Conservation (phyloP, 768 basidiomycete genomes). For the Amanita muscaria region DNA sequence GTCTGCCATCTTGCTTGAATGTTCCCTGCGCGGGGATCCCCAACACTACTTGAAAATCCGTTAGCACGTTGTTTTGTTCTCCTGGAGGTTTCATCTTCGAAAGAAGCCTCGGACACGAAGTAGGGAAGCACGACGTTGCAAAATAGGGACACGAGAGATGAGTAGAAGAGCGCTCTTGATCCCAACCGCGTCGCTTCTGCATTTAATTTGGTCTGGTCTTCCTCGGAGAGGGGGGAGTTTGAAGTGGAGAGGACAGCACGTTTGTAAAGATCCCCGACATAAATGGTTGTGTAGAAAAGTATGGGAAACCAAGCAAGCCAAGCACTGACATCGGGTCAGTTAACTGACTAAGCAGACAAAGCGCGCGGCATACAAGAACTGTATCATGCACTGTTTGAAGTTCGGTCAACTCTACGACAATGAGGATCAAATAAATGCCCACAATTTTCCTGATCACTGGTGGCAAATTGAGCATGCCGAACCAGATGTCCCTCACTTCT, state of each 20-base stretch:
- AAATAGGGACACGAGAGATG: slow-evolving; percentile 57
- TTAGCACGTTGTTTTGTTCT: background rate
- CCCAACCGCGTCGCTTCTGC: slow-evolving; percentile 76
- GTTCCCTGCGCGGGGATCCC: background rate
- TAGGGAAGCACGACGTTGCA: slow-evolving; percentile 66
- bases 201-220: slow-evolving; percentile 32
- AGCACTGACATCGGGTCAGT: slow-evolving; percentile 33
- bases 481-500: slow-evolving; percentile 62
- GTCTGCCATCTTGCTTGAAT: background rate
- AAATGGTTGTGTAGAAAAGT: slow-evolving; percentile 81
- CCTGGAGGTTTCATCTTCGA: background rate
- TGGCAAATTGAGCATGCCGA: slow-evolving; percentile 61
- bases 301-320: slow-evolving; percentile 93
- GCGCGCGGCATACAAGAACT: slow-evolving; percentile 59
- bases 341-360: background rate
- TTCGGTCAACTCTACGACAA: background rate
- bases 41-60: background rate
- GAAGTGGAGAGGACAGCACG: slow-evolving; percentile 21
- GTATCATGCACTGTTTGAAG: slow-evolving; percentile 53
- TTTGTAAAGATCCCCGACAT: slow-evolving; percentile 83
- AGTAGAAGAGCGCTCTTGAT: slow-evolving; percentile 74
- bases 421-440: slow-evolving; percentile 20
- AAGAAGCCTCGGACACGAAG: slow-evolving; percentile 35
- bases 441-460: slow-evolving; percentile 74
- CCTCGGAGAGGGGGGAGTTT: slow-evolving; percentile 16